Base-by-base conservation (phyloP, 2,329 filamentous ascomycete genomes). In the Stagonosporopsis cucurbitacearum region DNA sequence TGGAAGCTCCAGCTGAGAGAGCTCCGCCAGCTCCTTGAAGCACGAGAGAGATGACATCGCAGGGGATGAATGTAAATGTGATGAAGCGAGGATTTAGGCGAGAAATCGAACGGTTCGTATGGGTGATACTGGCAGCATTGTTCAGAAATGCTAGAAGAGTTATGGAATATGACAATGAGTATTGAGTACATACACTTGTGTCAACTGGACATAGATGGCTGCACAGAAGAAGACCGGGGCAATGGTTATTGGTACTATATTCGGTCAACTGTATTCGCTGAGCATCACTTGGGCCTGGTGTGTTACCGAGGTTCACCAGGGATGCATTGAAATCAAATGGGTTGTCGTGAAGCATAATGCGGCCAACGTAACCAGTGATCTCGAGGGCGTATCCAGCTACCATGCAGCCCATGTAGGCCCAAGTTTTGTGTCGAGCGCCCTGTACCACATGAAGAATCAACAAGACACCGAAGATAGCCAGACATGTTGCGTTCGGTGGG, bases 291-390 rank as follows among this genome's bases (percentile, higher is more conserved):
- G 23, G 17, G 15, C 11, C 11, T 12, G 6, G 15, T 11, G 9
- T 17, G 36, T 36, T 19, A 54, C 50, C 37, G 7, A 54, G 42
- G 15, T 54, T 46, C 23, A 63, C 46, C n/a, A 62, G 19, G 19
- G 59, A 62, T 2, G 50, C 57, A 7, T 53, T 40, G 28, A 63
- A 63, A 26, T 47, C 39, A n/a, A 63, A 63, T 2, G 60, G 60
- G 37, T 63, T 58, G 1, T 20, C n/a, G 20, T 61, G 32, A 19
- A 63, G 39, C 52, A 59, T 42, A 26, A 56, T 40, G 12, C 59
- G 43, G 3, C 59, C 57, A 2, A 8, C 53, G 12, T 62, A 62
- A 6, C 59, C 59, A 4, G 54, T 35, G 5, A 59, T 36, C 33
- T 59, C 43, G 15, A 54, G 42, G 45, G 45, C 42, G 25, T 50